Percentiles rank a stretch among this genome's conserved stretches.
phyloP scores from a whole-genome alignment of 2,329 filamentous ascomycete genomes.

The Talaromyces sp. region DNA sequence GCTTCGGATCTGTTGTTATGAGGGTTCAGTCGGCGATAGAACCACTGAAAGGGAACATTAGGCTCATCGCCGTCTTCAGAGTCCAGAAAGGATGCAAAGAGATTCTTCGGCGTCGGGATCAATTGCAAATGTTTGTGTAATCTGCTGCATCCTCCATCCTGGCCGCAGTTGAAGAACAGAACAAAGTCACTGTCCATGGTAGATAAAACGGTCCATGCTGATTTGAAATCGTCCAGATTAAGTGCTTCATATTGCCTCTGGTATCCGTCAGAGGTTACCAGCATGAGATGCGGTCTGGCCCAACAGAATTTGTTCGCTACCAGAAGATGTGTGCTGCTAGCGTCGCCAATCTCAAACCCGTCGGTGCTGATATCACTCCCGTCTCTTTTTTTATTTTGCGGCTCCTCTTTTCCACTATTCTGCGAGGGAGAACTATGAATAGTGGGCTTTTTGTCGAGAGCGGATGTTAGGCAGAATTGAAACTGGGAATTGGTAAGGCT shows the following conservation, averaged over 20 bases:
- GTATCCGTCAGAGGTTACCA: slow-evolving; percentile 4
- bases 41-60: background rate
- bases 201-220: background rate
- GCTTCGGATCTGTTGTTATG: background rate
- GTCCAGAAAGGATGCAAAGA: background rate
- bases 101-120: background rate
- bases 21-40: background rate
- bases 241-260: background rate
- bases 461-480: background rate
- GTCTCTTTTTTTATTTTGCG: background rate
- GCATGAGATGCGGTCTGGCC: slow-evolving; percentile 2
- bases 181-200: slow-evolving; percentile 4
- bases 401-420: background rate
- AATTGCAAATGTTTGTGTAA: slow-evolving; percentile 7
- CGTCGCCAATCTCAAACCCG: slow-evolving; percentile 5
- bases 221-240: background rate
- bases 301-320: slow-evolving; percentile 8
- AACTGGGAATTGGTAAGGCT: background rate
- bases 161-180: slow-evolving; percentile 5
- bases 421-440: background rate
- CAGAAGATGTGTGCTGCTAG: slow-evolving; percentile 1
- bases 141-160: slow-evolving; percentile 8
- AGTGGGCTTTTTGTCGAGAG: background rate
- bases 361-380: slow-evolving; percentile 6
- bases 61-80: background rate